These are phyloP conservation scores for Raddia guianensis DNA, from an alignment of 176 grass and related monocot genomes.

Conservation along the genomic window DNA sequence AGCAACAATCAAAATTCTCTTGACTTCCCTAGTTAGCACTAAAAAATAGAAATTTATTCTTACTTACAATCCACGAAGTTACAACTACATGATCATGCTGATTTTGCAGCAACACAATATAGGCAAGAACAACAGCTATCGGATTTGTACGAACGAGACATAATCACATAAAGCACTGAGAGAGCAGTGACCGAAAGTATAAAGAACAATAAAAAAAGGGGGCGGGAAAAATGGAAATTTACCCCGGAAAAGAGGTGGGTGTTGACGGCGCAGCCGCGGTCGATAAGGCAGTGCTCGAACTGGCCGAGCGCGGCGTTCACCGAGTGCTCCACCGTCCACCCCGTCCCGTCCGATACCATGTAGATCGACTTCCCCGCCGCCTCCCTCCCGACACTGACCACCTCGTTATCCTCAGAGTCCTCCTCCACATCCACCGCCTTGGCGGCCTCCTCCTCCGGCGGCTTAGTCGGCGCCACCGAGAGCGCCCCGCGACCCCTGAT, in stretches of 20 bases:
- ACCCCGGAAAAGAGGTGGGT: conserved; percentile 92
- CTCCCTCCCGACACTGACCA: background rate
- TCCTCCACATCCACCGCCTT: background rate
- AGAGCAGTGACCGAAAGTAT: background rate
- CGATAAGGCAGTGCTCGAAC: conserved; percentile 88
- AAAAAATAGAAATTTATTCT: background rate
- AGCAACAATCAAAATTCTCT: background rate
- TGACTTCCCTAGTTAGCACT: background rate
- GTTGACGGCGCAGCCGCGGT: conserved; percentile 67
- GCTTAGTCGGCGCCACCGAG: background rate
- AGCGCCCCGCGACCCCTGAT: conserved; percentile 11
- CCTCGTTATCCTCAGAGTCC: conserved; percentile 31
- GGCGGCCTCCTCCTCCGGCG: background rate
- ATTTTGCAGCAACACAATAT: background rate
- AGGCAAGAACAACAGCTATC: background rate
- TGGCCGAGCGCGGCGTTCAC: conserved; percentile 94
- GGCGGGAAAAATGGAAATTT: conserved; percentile 8
- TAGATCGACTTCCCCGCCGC: conserved; percentile 77
- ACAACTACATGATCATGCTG: background rate
- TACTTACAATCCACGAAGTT: background rate
- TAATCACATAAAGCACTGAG: background rate
- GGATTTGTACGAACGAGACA: background rate
- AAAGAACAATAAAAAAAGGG: background rate
- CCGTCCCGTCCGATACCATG: conserved; percentile 98
- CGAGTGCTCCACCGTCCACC: conserved; percentile 91